A percentile compares a stretch with the other conserved stretches of the same genome.
These are phyloP conservation scores for Gloeostereum incarnatum DNA, from an alignment of 768 basidiomycete genomes.

Conservation along the genomic window DNA sequence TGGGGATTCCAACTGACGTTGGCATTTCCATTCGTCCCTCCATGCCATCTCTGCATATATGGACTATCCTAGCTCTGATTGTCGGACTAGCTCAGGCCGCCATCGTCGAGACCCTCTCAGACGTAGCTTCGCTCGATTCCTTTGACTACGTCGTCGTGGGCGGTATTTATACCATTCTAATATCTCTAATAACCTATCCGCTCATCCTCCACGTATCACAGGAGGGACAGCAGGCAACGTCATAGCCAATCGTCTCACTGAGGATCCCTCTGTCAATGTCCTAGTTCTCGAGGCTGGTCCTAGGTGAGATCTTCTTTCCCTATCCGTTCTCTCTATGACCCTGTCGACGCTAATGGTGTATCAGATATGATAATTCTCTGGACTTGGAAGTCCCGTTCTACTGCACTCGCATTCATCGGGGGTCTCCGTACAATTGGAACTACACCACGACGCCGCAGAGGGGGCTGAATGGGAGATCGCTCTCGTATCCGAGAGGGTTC, in stretches of 20 bases:
- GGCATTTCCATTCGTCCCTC: too few species aligned
- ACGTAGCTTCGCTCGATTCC: too few species aligned
- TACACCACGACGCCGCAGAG: neutral
- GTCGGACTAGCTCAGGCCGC: too few species aligned
- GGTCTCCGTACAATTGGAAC: conserved; percentile 6
- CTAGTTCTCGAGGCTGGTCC: conserved; percentile 22
- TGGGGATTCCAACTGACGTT: too few species aligned
- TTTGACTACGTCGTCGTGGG: too few species aligned
- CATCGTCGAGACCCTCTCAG: too few species aligned
- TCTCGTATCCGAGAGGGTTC: neutral
- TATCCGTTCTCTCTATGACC: neutral
- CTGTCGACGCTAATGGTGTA: neutral
- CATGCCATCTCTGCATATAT: too few species aligned
- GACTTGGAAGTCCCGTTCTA: neutral
- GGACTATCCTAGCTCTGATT: too few species aligned
- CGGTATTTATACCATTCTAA: too few species aligned
- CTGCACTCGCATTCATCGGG: neutral
- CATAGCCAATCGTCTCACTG: conserved; percentile 27
- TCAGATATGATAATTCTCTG: conserved; percentile 3
- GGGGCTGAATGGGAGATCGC: neutral
- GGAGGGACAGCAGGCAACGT: conserved; percentile 25
- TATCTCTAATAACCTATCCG: too few species aligned
- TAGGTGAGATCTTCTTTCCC: conserved; percentile 4
- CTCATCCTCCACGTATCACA: too few species aligned
- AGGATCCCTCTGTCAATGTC: conserved; percentile 22